Evolutionary conservation across 2,329 filamentous ascomycete species (phyloP), one percentile per base, ranked within the genome.

Genomic region (Hymenoscyphus salicellus): DNA sequence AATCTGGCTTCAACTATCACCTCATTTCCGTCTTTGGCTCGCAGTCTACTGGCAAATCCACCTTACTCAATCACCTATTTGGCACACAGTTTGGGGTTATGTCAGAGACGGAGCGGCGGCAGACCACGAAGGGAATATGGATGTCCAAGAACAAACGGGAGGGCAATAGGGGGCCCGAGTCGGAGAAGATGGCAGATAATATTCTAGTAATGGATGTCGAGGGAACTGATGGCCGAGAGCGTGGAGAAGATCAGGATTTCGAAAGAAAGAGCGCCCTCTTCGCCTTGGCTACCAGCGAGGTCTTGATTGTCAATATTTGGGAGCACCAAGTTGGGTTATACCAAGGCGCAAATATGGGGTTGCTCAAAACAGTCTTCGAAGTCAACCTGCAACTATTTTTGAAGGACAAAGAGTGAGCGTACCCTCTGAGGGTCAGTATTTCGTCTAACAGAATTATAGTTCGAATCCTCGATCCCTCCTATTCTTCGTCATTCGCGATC

Each of bases 101-200:
- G 95, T 92, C 92, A 72, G 95, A 99, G 83, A 84, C 88, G 68
- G 93, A 97, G 78, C 87, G 95, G 69, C 89, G 93, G 67, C 95
- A 99, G 83, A 99, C 95, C 0, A 99, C 95, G 55, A 99, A 98
- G 82, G 95, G 95, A 75, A 99, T 99, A 77, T 99, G 95, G 95
- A 90, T 99, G 89, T 96, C 93, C 69, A 96, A 97, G 82, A 98
- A 98, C 80, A 97, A 96, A 82, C 81, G 81, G 32, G 77, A 79
- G 55, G 83, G 84, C 71, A 78, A 80, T 60, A 78, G 79, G 69
- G 77, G 80, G 64, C 69, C 73, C 26, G 81, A 79, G 63, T 79
- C 77, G 58, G 79, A 80, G 69, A 82, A 82, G 69, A 97, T 98
- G 93, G 93, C 94, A 62, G 92, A 97, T 74, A 99, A 99, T 78